Base-by-base conservation (phyloP, 345 rosid species). In the Arabidopsis arenosa region DNA sequence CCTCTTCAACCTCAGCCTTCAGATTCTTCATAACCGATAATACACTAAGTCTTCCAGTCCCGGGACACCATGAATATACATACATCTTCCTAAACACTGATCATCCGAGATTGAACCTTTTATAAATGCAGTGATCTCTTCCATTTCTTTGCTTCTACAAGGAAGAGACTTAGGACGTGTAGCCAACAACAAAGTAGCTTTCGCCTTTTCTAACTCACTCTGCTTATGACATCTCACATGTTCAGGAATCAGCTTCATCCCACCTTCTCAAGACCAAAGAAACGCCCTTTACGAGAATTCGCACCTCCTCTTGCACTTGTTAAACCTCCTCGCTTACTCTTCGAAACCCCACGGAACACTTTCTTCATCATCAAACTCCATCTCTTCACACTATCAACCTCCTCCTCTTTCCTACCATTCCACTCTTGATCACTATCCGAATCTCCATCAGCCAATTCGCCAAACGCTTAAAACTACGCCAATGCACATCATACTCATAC, bases 11-110 rank as follows among this genome's bases (percentile, higher is more conserved):
- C 86, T 94, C 97, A 48, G 91, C 86, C 82, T 76, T 92, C 55
- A 94, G 80, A 83, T 75, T 87, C 82, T 89, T 90, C 97, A 94
- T 83, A 9, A 90, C 96, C 0, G 97, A 71, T 66, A 92, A 86
- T 10, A 92, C 97, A 68, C 93, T 90, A 86, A 28, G 97, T 92
- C 92, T 94, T 94, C 97, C 98, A 10, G 98, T 92, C 76, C 98
- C 98, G 98, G 98, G 83, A 94, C 98, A 82, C 98, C 98, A 63
- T 92, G 97, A 79, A 92, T 82, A 36, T 92, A 94, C 79, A 94
- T 88, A 72, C 98, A 94, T 58, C 96, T 90, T 13, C 98, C 97
- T 51, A 92, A 79, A 77, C 98, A 94, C 63, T 89, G 93, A 79
- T 89, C 90, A 81, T 86, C 90, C n/a, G 85, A 87, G 68, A 90